These are phyloP conservation scores for Gelatoporia subvermispora DNA, from an alignment of 768 basidiomycete species.

Conservation along the genomic window DNA sequence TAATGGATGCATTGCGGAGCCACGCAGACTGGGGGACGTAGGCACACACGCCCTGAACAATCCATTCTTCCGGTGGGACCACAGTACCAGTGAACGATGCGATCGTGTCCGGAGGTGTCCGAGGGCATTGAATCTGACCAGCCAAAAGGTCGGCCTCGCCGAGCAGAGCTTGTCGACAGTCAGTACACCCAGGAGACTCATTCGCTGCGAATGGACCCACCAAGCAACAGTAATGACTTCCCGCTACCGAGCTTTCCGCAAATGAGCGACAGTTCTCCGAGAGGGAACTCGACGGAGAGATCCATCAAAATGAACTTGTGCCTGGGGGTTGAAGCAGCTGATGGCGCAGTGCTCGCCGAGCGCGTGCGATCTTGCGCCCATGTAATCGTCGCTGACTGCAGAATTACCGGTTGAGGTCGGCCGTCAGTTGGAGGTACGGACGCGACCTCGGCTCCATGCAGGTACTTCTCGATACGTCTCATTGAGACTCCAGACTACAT, in stretches of 20 bases:
- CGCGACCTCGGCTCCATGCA: constrained; percentile 67
- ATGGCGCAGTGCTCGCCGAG: constrained; percentile 43
- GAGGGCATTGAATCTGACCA: constrained; percentile 78
- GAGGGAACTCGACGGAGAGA: constrained; percentile 71
- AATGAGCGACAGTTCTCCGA: constrained; percentile 73
- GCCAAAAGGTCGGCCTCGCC: constrained; percentile 84
- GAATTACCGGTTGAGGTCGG: constrained; percentile 58
- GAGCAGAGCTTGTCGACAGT: constrained; percentile 51
- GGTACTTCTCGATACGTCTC: constrained; percentile 88
- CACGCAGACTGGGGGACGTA: constrained; percentile 79
- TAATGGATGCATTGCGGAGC: constrained; percentile 71
- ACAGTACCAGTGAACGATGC: constrained; percentile 47
- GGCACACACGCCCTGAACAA: constrained; percentile 73
- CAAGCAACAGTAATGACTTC: constrained; percentile 78
- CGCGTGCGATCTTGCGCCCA: constrained; percentile 78
- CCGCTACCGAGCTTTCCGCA: constrained; percentile 90
- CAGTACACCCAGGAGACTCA: constrained; percentile 7
- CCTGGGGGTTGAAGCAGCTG: constrained; percentile 65
- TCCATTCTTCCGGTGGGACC: constrained; percentile 59
- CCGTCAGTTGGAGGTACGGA: constrained; percentile 52
- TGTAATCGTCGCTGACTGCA: constrained; percentile 83
- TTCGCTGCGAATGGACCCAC: constrained; percentile 27
- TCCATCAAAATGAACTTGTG: constrained; percentile 80
- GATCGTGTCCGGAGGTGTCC: constrained; percentile 78
- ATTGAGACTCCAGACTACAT: constrained; percentile 72